These are phyloP conservation scores for Penicillium salamii DNA, from an alignment of 495 filamentous ascomycete species.

Conservation along the genomic window DNA sequence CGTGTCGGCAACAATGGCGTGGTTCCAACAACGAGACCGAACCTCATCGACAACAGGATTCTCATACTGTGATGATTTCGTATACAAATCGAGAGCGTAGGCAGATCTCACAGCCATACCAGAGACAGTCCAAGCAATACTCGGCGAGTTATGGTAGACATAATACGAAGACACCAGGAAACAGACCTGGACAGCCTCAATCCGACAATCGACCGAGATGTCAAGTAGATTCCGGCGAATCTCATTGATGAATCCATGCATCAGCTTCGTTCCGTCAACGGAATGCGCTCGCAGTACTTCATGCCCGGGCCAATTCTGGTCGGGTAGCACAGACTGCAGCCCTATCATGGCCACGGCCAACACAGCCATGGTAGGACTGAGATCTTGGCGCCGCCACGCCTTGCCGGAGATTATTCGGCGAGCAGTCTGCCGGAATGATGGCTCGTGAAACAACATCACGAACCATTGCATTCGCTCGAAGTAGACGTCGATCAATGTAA, in stretches of 20 bases:
- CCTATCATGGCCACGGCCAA: conserved; percentile 16
- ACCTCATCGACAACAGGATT: conserved; percentile 9
- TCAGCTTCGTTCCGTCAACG: conserved; percentile 5
- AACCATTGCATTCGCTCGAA: conserved; percentile 21
- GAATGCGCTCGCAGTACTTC: neutral
- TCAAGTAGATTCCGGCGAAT: conserved; percentile 16
- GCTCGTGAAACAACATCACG: conserved; percentile 16
- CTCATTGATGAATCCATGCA: conserved; percentile 11
- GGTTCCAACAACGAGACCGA: conserved; percentile 20
- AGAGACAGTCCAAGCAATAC: conserved; percentile 17
- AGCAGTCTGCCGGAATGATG: conserved; percentile 11
- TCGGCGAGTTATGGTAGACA: conserved; percentile 16
- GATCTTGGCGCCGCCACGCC: conserved; percentile 16
- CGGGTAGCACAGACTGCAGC: conserved; percentile 15
- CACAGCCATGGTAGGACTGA: conserved; percentile 13
- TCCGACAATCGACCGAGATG: conserved; percentile 13
- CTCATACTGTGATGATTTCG: conserved; percentile 2
- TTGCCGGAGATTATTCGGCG: conserved; percentile 9
- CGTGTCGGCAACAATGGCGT: conserved; percentile 17
- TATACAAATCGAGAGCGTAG: conserved; percentile 15
- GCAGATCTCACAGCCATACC: conserved; percentile 18
- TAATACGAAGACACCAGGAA: conserved; percentile 17
- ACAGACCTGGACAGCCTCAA: conserved; percentile 20
- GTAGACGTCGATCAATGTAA: conserved; percentile 15
- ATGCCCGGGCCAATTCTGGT: conserved; percentile 10